Base-by-base conservation (phyloP, 1,284 basidiomycete genomes). In the Neonothopanus nambi region DNA sequence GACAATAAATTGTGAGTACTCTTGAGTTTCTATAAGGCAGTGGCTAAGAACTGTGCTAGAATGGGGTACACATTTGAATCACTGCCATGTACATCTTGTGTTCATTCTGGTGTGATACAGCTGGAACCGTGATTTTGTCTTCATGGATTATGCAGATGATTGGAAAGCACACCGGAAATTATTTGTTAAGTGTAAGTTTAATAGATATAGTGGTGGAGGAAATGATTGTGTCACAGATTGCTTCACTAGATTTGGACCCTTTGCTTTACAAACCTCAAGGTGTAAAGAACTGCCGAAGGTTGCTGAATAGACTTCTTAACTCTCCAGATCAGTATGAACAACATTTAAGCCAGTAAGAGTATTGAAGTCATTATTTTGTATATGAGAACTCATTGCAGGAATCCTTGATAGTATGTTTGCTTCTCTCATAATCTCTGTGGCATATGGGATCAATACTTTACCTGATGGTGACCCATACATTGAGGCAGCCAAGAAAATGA, bases 111-210 rank as follows among this genome's bases (percentile, higher is more conserved):
- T n/a, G n/a, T n/a, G n/a, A 15, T 35, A 5, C 13, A 48, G 47
- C 21, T 48, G 47, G 47, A 3, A 48, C 20, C 20, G 47, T 15
- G 47, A 48, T 48, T 33, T 48, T n/a, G 40, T 35, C 26, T 62
- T 76, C 12, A 57, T 73, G 52, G 63, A 64, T 20, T 78, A 80
- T 52, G 68, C 70, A 2, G 63, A 72, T 3, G 58, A 57, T 43
- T 81, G 77, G 78, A 70, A 72, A 21, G 55, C 61, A 1, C 69
- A 72, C 28, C 62, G 75, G 24, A 65, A 63, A 42, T 58, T 74
- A 28, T 69, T 72, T 33, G 70, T 75, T 24, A 65, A 71, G 46
- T 59, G 61, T 48, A n/a, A 17, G 37, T 3, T n/a, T n/a, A n/a
- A n/a, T n/a, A n/a, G n/a, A n/a, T n/a, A n/a, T n/a, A n/a, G n/a